Evolutionary conservation across 202 grass and related monocot genomes (phyloP), one percentile per base, ranked within the genome.

Genomic region (Brachypodium distachyon): DNA sequence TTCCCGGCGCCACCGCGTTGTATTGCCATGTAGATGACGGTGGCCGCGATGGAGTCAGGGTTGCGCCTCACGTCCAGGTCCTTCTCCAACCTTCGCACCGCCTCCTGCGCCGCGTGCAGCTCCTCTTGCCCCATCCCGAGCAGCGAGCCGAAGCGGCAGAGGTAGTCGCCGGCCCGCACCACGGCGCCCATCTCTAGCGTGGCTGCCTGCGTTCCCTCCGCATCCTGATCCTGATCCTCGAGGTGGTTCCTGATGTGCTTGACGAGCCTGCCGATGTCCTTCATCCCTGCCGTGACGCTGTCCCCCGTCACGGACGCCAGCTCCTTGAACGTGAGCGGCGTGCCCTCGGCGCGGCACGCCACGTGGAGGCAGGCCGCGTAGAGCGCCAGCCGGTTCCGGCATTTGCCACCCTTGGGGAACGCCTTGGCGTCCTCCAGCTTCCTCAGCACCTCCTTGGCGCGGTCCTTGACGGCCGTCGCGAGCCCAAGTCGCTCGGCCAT

Each of bases 341-440:
- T 82, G 47, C 85, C 89, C 73, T 88, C 78, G 32, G 70, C 70
- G 6, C 89, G 84, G 82, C 89, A 88, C 41, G 89, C 89, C 23
- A 87, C 29, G 38, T 60, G 84, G 62, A 91, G 73, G 74, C 89
- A 91, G 12, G 89, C 85, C 55, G 89, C 89, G 70, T 78, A 87
- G 50, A 91, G 77, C 22, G 72, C 78, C 64, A 85, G 73, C 2
- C 82, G 61, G 79, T 71, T 85, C 83, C 70, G 69, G 8, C 61
- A 74, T 43, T 50, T 70, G 12, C 75, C 60, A 3, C 73, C 82
- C 42, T 28, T 65, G 4, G 79, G 67, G 57, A 73, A 76, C 28
- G 39, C 46, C 78, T 79, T 91, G 31, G 75, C 52, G 40, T 85
- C 67, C 14, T 87, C 89, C 22, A 91, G 17, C 61, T 44, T 75